These are phyloP conservation scores for Trametes coccinea DNA, from an alignment of 768 basidiomycete genomes.

Conservation along the genomic window DNA sequence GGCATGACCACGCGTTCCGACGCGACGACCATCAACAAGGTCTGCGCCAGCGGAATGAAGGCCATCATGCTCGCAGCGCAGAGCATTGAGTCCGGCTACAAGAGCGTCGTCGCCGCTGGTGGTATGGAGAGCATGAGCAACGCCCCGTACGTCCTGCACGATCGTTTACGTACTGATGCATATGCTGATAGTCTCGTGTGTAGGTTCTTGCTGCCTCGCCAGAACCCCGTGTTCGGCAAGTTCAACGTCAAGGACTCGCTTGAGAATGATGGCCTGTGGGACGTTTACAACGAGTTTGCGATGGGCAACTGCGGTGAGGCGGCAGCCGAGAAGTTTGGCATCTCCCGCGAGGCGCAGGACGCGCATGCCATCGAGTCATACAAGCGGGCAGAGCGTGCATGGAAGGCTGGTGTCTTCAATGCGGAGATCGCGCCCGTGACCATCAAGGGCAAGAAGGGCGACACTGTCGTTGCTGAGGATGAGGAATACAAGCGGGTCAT, in stretches of 20 bases:
- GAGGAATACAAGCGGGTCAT: slow-evolving; percentile 98
- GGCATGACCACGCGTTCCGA: slow-evolving; percentile 85
- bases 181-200: slow-evolving; percentile 3
- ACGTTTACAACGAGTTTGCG: slow-evolving; percentile 95
- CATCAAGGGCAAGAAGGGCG: slow-evolving; percentile 93
- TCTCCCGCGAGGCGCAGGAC: slow-evolving; percentile 88
- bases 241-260: slow-evolving; percentile 86
- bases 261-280: slow-evolving; percentile 91
- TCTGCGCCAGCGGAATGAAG: slow-evolving; percentile 98
- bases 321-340: slow-evolving; percentile 77
- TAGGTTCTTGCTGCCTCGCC: slow-evolving; percentile 81
- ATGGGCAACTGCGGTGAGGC: slow-evolving; percentile 98
- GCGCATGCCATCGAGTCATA: slow-evolving; percentile 94
- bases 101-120: slow-evolving; percentile 86
- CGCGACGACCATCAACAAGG: slow-evolving; percentile 99
- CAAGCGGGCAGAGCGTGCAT: slow-evolving; percentile 88
- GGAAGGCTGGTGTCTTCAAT: slow-evolving; percentile 82
- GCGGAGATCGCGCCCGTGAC: slow-evolving; percentile 89
- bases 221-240: slow-evolving; percentile 86
- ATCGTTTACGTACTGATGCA: slow-evolving; percentile 9
- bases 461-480: slow-evolving; percentile 87
- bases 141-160: slow-evolving; percentile 73
- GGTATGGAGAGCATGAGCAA: slow-evolving; percentile 99
- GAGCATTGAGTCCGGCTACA: slow-evolving; percentile 83
- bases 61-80: slow-evolving; percentile 93